phyloP scores from a whole-genome alignment of 768 basidiomycete species.

The Serendipita sp. region DNA sequence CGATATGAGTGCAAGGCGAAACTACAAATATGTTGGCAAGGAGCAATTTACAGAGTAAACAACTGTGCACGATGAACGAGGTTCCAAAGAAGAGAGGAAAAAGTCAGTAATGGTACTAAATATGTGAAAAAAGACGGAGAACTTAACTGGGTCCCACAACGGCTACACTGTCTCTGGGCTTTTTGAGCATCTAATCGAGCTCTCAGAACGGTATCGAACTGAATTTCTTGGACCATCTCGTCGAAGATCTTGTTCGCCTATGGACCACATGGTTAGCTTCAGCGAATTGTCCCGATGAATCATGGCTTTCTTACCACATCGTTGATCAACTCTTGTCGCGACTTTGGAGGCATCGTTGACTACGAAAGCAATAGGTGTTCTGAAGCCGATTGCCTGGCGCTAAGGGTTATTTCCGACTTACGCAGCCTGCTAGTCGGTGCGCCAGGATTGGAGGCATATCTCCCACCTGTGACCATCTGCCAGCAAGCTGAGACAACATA shows the following conservation, averaged over 20 bases:
- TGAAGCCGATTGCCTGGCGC: too few relatives aligned
- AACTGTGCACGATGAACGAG: background rate
- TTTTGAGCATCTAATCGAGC: background rate
- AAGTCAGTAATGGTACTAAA: background rate
- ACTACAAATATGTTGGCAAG: too few relatives aligned
- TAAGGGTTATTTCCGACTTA: too few relatives aligned
- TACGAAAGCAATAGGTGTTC: too few relatives aligned
- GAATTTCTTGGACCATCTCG: background rate
- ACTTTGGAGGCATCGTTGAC: background rate
- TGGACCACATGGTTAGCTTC: background rate
- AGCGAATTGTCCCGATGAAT: background rate
- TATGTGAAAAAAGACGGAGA: background rate
- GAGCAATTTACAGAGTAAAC: background rate
- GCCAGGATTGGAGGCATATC: too few relatives aligned
- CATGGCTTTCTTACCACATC: background rate
- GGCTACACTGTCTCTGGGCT: background rate
- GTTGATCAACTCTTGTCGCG: background rate
- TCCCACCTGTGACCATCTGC: too few relatives aligned
- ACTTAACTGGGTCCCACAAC: slow-evolving; percentile 5
- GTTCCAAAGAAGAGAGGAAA: too few relatives aligned
- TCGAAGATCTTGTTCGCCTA: slow-evolving; percentile 2
- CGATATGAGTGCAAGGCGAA: background rate
- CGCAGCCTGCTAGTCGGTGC: too few relatives aligned
- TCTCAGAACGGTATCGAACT: background rate
- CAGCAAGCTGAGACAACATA: background rate